A percentile compares a stretch with the other conserved stretches of the same genome.
Conservation (phyloP, 192 early-diverging fungal species). For the Backusella sp. region DNA sequence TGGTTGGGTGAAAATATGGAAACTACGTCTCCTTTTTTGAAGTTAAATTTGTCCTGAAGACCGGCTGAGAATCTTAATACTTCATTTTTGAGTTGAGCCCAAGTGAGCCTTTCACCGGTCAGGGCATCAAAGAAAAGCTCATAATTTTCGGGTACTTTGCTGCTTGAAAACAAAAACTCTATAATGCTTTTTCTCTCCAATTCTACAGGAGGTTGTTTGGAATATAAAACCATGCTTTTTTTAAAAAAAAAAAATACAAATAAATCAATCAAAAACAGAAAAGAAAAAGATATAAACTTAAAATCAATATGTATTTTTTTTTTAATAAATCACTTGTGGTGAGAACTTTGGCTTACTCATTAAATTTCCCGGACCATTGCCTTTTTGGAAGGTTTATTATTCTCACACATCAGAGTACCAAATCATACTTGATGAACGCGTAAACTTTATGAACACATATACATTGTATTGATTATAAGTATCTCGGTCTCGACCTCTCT, state of each 20-base stretch:
- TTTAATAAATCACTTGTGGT: not conserved
- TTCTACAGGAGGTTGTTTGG: not conserved
- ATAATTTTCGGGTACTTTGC: not conserved
- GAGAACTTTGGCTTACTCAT: slow-evolving; percentile 3
- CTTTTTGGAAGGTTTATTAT: not conserved
- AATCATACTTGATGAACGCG: not conserved
- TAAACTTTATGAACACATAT: not conserved
- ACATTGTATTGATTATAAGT: too few species aligned
- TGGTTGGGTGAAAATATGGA: slow-evolving; percentile 45
- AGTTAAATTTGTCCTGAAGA: slow-evolving; percentile 46
- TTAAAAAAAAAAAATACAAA: not conserved
- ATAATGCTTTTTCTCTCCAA: not conserved
- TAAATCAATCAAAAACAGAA: not conserved
- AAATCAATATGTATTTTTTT: not conserved
- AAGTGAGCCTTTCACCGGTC: slow-evolving; percentile 34
- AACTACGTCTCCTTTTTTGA: slow-evolving; percentile 68
- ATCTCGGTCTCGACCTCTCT: too few species aligned
- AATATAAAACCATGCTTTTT: not conserved
- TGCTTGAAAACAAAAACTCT: not conserved
- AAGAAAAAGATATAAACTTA: not conserved
- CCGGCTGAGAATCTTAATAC: slow-evolving; percentile 43
- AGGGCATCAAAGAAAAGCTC: slow-evolving; percentile 33
- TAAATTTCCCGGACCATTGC: not conserved
- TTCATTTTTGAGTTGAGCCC: slow-evolving; percentile 29
- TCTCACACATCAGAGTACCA: not conserved